Percentiles rank a stretch among this genome's conserved stretches.
phyloP scores from a whole-genome alignment of 2,329 filamentous ascomycete species.

The Coniella lustricola region DNA sequence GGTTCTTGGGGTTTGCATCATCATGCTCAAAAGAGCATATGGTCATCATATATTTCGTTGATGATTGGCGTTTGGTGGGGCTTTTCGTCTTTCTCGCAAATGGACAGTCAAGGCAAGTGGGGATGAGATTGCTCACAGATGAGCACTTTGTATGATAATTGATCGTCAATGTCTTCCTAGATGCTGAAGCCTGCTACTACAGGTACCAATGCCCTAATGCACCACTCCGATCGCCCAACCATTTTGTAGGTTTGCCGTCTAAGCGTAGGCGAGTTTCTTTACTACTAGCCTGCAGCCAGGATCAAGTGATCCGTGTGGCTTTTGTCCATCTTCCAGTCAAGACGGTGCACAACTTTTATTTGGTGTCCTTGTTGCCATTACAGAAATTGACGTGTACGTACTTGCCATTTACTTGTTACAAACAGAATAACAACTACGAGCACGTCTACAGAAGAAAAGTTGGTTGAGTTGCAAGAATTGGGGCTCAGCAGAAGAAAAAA shows the following conservation, averaged over 20 bases:
- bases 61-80: slow-evolving; percentile 5
- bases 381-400: no score
- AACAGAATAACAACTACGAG: no score
- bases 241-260: no score
- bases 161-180: not conserved
- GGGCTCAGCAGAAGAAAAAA: not conserved
- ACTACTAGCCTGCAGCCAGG: no score
- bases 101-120: not conserved
- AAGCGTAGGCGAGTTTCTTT: not conserved
- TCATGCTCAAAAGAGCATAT: not conserved
- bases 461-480: no score
- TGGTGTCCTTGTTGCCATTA: no score
- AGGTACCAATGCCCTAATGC: not conserved
- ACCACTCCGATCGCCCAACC: slow-evolving; percentile 1
- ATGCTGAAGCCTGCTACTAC: slow-evolving; percentile 1
- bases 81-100: not conserved
- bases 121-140: not conserved
- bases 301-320: no score
- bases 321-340: no score
- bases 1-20: not conserved
- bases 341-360: no score
- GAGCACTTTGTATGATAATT: slow-evolving; percentile 4
- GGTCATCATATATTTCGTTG: not conserved
- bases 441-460: no score
- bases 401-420: no score